These are phyloP conservation scores for Solanum peruvianum DNA, from an alignment of 257 asterid genomes.

Conservation along the genomic window DNA sequence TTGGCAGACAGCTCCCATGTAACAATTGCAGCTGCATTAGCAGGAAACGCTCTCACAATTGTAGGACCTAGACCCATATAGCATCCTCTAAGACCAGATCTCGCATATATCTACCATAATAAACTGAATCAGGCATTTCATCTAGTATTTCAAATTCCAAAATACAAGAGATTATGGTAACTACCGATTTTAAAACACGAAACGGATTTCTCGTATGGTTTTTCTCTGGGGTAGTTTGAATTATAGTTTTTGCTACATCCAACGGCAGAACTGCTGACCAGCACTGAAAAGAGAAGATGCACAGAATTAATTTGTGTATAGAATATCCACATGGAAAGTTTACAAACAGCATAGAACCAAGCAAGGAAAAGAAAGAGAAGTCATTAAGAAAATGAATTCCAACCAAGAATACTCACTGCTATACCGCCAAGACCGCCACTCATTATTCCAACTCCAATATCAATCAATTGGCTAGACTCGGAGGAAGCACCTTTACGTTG, in stretches of 20 bases:
- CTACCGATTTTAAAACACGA: conserved; percentile 51
- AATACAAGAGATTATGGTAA: conserved; percentile 1
- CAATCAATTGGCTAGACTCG: conserved; percentile 38
- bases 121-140: conserved; percentile 12
- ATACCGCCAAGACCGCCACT: conserved; percentile 94
- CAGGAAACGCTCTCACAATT: conserved; percentile 59
- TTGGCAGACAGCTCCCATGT: conserved; percentile 54
- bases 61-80: conserved; percentile 91
- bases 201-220: conserved; percentile 61
- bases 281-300: conserved; percentile 9
- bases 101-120: conserved; percentile 54
- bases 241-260: conserved; percentile 91
- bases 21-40: conserved; percentile 41
- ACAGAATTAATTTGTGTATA: background rate
- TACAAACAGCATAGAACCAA: background rate
- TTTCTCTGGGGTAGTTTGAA: conserved; percentile 60
- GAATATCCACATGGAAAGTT: background rate
- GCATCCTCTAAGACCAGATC: conserved; percentile 80
- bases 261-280: conserved; percentile 77
- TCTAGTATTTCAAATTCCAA: background rate
- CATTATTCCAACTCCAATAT: conserved; percentile 72
- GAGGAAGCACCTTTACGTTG: conserved; percentile 40
- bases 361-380: background rate
- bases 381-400: background rate
- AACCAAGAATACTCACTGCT: conserved; percentile 36